A percentile compares a stretch with the other conserved stretches of the same genome.
Evolutionary conservation across 1,284 basidiomycete genomes (phyloP).

Genomic region (Puccinia triticina): DNA sequence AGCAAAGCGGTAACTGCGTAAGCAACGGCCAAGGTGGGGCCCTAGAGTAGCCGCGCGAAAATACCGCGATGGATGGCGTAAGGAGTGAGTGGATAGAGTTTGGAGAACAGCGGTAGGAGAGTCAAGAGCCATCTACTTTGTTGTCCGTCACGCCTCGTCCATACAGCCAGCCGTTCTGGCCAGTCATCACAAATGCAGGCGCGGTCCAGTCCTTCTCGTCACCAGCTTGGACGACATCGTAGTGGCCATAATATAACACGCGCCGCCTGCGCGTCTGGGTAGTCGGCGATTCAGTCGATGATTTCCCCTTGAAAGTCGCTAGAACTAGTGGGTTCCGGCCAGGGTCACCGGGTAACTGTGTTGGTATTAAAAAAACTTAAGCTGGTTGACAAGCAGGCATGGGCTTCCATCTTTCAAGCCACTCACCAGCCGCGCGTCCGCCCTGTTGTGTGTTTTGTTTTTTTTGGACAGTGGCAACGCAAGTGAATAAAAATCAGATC

Average conservation of each 20-base stretch:
- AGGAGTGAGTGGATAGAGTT: slow-evolving; percentile 9
- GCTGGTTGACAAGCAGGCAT: slow-evolving; percentile 7
- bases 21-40: slow-evolving; percentile 87
- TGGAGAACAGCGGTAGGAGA: not conserved
- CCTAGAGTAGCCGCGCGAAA: slow-evolving; percentile 64
- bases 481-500: not conserved
- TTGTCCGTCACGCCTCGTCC: slow-evolving; percentile 74
- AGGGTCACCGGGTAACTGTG: slow-evolving; percentile 60
- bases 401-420: slow-evolving; percentile 57
- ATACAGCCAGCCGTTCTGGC: slow-evolving; percentile 88
- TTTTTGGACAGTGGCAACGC: too few relatives aligned
- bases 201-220: slow-evolving; percentile 74
- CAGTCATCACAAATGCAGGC: slow-evolving; percentile 79
- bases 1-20: slow-evolving; percentile 83
- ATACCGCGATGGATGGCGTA: not conserved
- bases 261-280: slow-evolving; percentile 66
- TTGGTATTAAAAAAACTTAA: slow-evolving; percentile 56
- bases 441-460: slow-evolving; percentile 62
- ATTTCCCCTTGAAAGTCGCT: slow-evolving; percentile 73
- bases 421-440: slow-evolving; percentile 71
- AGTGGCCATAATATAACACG: slow-evolving; percentile 90
- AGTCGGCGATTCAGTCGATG: slow-evolving; percentile 47
- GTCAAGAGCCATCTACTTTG: slow-evolving; percentile 54
- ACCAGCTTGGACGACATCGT: slow-evolving; percentile 82
- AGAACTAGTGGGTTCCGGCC: slow-evolving; percentile 77